These are phyloP conservation scores for Pelagomonas calceolata DNA, from an alignment of 108 stramenopile species.

Conservation along the genomic window DNA sequence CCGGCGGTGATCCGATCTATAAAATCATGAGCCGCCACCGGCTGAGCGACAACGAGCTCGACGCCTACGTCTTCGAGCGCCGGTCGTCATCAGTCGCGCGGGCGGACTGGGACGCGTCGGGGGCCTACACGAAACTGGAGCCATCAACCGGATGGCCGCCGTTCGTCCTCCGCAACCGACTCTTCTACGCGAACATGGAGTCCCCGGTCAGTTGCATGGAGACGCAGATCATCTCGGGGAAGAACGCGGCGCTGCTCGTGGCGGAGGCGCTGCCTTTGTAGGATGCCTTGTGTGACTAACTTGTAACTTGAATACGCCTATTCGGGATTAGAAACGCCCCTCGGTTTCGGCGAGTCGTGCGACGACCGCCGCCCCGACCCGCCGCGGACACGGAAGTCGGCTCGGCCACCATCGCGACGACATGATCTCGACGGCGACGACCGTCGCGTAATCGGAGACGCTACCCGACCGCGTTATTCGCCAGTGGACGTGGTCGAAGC, in stretches of 20 bases:
- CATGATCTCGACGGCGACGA: too few relatives aligned
- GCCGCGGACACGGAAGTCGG: too few relatives aligned
- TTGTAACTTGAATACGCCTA: too few relatives aligned
- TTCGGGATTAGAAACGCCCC: too few relatives aligned
- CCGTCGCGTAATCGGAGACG: too few relatives aligned
- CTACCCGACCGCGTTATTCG: too few relatives aligned
- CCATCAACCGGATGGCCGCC: background rate
- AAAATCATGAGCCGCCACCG: background rate
- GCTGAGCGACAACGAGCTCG: background rate
- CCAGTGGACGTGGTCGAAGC: too few relatives aligned
- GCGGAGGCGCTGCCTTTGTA: too few relatives aligned
- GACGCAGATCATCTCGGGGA: background rate
- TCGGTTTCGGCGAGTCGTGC: too few relatives aligned
- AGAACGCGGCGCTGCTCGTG: background rate
- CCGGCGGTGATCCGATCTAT: background rate
- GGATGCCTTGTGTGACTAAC: too few relatives aligned
- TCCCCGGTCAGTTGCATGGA: background rate
- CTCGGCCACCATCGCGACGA: too few relatives aligned
- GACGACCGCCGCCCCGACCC: too few relatives aligned
- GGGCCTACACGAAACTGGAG: background rate
- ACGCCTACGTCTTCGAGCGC: background rate
- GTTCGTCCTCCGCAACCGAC: background rate
- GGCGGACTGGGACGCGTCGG: background rate
- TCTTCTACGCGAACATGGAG: background rate
- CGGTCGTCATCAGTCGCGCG: background rate